Evolutionary conservation across 2,329 filamentous ascomycete genomes (phyloP).

Genomic region (Penicillium sp.): DNA sequence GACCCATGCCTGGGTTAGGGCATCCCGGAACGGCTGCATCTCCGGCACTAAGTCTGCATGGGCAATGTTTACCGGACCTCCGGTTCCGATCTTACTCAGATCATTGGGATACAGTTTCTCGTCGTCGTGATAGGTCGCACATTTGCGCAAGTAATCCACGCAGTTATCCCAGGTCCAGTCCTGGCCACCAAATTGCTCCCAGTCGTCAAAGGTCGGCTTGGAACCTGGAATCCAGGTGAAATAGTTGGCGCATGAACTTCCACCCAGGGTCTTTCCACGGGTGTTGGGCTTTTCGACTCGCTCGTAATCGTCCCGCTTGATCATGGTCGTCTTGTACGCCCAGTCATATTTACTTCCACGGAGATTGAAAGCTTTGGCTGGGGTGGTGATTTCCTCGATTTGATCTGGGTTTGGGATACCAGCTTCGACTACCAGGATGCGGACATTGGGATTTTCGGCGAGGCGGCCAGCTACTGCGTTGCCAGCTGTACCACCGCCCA

Average conservation of each 20-base stretch:
- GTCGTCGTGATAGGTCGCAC: constrained; percentile 59
- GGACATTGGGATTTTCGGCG: constrained; percentile 12
- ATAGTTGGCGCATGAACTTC: constrained; percentile 61
- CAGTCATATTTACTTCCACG: constrained; percentile 60
- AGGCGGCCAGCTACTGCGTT: constrained; percentile 15
- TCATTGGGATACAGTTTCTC: constrained; percentile 47
- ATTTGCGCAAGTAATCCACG: constrained; percentile 56
- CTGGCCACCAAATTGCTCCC: constrained; percentile 47
- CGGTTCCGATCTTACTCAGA: constrained; percentile 52
- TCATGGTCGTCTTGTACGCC: constrained; percentile 62
- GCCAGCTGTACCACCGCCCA: constrained; percentile 31
- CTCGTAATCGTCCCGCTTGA: constrained; percentile 55
- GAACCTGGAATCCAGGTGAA: constrained; percentile 65
- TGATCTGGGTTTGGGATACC: constrained; percentile 46
- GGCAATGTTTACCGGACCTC: constrained; percentile 55
- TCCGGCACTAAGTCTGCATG: constrained; percentile 58
- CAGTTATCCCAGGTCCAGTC: constrained; percentile 59
- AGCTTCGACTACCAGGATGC: constrained; percentile 12
- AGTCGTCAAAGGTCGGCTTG: constrained; percentile 56
- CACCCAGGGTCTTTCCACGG: constrained; percentile 60
- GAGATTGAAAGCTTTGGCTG: constrained; percentile 56
- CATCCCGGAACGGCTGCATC: constrained; percentile 48
- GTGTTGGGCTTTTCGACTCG: constrained; percentile 65
- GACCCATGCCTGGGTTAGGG: constrained; percentile 53
- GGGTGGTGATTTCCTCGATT: constrained; percentile 58